Conservation (phyloP, 768 basidiomycete genomes). For the Collybia sordida region DNA sequence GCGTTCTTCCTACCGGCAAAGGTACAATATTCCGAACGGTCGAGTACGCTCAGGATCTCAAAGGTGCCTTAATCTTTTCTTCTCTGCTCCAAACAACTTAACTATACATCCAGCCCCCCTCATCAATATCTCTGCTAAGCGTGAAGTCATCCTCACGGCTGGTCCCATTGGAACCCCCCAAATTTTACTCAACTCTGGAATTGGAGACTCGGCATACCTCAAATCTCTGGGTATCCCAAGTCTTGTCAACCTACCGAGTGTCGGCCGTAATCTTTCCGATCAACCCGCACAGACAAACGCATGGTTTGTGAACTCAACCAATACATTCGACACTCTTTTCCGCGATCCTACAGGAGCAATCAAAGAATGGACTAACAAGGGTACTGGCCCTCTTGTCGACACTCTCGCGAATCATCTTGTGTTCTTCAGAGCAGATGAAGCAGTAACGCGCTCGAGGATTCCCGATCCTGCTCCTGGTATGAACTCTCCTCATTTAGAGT, state of each 20-base stretch:
- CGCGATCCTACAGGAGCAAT: no score
- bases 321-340: no score
- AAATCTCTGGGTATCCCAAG: constrained; percentile 7
- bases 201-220: constrained; percentile 10
- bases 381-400: no score
- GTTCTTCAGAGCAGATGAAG: no score
- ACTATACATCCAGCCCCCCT: neutral
- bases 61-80: neutral
- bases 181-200: constrained; percentile 18
- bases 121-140: constrained; percentile 15
- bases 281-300: constrained; percentile 11
- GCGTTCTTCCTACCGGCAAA: constrained; percentile 8
- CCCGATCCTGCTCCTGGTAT: no score
- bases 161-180: constrained; percentile 26
- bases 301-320: constrained; percentile 21
- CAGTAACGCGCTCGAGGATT: no score
- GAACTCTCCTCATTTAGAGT: no score
- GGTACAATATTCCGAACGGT: constrained; percentile 5
- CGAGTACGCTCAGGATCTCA: constrained; percentile 6
- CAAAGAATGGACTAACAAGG: no score
- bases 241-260: constrained; percentile 17
- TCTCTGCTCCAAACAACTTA: neutral
- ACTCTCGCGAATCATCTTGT: no score
- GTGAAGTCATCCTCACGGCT: constrained; percentile 29
- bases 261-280: constrained; percentile 21